These are phyloP conservation scores for Spergularia marina DNA, from an alignment of 148 eudicot genomes.

Conservation along the genomic window DNA sequence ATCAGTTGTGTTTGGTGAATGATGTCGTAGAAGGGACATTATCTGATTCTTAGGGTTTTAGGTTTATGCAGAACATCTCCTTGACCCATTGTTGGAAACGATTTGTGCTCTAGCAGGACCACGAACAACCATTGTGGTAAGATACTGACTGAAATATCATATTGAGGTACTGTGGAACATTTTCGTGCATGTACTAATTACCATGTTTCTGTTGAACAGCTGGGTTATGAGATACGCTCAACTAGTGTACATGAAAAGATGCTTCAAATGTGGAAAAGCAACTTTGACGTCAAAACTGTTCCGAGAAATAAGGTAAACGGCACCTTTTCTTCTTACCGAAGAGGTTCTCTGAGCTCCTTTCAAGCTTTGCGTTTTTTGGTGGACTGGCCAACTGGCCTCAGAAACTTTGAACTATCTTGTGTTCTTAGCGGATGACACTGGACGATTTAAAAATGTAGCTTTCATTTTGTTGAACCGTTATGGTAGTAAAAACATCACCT, in stretches of 20 bases:
- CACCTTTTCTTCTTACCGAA: neutral
- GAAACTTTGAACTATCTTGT: neutral
- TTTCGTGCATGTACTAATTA: neutral
- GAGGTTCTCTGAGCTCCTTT: neutral
- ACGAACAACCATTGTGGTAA: slow-evolving; percentile 73
- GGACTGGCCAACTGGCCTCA: neutral
- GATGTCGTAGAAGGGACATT: neutral
- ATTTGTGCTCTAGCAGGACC: slow-evolving; percentile 82
- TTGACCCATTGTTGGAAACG: slow-evolving; percentile 79
- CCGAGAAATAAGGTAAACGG: slow-evolving; percentile 71
- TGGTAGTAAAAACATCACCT: neutral
- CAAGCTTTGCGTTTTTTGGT: neutral
- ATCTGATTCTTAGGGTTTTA: slow-evolving; percentile 26
- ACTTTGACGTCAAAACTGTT: slow-evolving; percentile 72
- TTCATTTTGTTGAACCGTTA: neutral
- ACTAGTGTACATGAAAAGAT: slow-evolving; percentile 89
- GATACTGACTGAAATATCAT: neutral
- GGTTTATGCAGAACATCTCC: slow-evolving; percentile 94
- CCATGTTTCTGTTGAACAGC: slow-evolving; percentile 32
- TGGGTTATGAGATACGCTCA: slow-evolving; percentile 93
- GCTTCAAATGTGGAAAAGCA: slow-evolving; percentile 77
- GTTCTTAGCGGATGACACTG: neutral
- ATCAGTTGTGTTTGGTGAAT: neutral
- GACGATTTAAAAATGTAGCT: neutral
- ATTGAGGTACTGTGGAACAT: neutral